Base-by-base conservation (phyloP, 2,329 filamentous ascomycete species). In the Phaeosphaeriaceae sp. region DNA sequence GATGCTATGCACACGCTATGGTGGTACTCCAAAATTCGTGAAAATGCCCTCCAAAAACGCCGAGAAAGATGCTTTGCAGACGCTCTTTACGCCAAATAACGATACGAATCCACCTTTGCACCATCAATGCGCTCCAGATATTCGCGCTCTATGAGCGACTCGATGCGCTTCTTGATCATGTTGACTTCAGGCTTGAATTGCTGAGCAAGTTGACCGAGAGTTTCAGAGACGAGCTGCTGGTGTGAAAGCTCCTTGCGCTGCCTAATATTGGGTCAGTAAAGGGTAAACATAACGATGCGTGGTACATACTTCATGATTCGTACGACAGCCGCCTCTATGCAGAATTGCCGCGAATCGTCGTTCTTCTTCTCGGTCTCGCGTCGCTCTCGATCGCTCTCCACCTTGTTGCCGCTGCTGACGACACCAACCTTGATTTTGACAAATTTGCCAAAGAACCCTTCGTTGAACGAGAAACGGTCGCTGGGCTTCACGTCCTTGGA, bases 381-480 rank as follows among this genome's bases (percentile, higher is more conserved):
- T 45, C 87, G 81, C 75, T 89, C 87, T 31, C 82, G 81, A 52
- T 85, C 82, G 52, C 87, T 92, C 78, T 98, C 94, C 0, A 96
- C 91, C 78, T 92, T 95, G 74, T 92, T 96, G 19, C 89, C 86
- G 1, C 88, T 87, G 50, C 84, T 91, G 66, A 97, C 90, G 5
- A 95, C 90, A 21, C 92, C 92, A 20, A 95, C 91, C 77, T 96
- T 96, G 79, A 97, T 92, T 76, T 91, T 92, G 70, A 95, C 85
- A 50, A 91, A 88, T 73, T 92, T 93, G 79, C 91, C 93, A 48
- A 87, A 83, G 78, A 97, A 98, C 15, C 87, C 83, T 31, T 88
- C 82, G 73, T 98, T 97, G 82, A 93, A 96, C 9, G 81, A 84
- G 76, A 98, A 98, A 24, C 80, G 85, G 76, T 98, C 94, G 0